Conservation (phyloP, 148 eudicot genomes). For the Dysphania ambrosioides region DNA sequence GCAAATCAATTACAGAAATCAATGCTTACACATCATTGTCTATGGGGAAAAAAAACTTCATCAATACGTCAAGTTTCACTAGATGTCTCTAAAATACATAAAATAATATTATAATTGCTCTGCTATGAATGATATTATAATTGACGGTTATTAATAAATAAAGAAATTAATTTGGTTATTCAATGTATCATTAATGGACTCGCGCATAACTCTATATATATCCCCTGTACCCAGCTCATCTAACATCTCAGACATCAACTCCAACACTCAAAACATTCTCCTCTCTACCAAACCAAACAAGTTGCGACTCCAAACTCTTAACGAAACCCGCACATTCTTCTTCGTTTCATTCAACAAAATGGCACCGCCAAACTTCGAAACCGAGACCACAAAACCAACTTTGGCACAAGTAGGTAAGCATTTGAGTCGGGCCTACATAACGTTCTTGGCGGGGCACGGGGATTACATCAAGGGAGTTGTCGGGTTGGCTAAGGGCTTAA, state of each 20-base stretch:
- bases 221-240: conserved; percentile 5
- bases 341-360: neutral
- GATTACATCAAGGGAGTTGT: conserved; percentile 49
- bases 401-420: conserved; percentile 1
- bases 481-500: conserved; percentile 44
- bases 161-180: too few relatives aligned
- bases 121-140: neutral
- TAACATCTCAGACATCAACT: neutral
- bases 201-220: conserved; percentile 19
- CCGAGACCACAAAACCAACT: neutral
- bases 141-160: too few relatives aligned
- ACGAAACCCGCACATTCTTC: neutral
- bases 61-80: neutral
- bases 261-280: neutral
- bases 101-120: neutral
- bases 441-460: conserved; percentile 46
- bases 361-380: conserved; percentile 31
- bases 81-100: neutral
- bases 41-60: neutral
- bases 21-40: too few relatives aligned
- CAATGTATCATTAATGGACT: neutral
- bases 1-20: too few relatives aligned
- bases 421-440: conserved; percentile 35
- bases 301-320: too few relatives aligned
- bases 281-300: neutral